A percentile compares a stretch with the other conserved stretches of the same genome.
Evolutionary conservation across 2,329 filamentous ascomycete species (phyloP).

Genomic region (Colletotrichum musicola): DNA sequence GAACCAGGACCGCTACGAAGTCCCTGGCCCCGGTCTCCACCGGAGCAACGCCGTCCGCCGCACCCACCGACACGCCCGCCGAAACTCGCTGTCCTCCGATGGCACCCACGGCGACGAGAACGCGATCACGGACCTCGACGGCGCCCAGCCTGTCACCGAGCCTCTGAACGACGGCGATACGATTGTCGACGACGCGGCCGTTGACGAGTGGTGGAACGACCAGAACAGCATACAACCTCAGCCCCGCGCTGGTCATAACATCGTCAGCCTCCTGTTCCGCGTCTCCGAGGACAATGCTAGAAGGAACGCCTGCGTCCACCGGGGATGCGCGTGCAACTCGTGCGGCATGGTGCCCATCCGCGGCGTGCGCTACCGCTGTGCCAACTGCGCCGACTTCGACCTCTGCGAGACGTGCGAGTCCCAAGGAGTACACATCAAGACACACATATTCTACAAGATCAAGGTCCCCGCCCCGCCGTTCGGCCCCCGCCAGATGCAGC

Average conservation of each 20-base stretch:
- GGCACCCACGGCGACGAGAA: slow-evolving; percentile 61
- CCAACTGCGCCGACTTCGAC: slow-evolving; percentile 96
- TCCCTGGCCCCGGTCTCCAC: slow-evolving; percentile 61
- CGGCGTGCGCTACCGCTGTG: slow-evolving; percentile 92
- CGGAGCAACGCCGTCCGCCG: slow-evolving; percentile 77
- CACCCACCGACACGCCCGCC: slow-evolving; percentile 52
- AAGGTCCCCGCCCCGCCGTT: slow-evolving; percentile 89
- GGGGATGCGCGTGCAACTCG: slow-evolving; percentile 91
- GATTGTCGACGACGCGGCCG: slow-evolving; percentile 52
- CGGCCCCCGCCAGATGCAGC: slow-evolving; percentile 82
- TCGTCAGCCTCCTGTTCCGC: slow-evolving; percentile 87
- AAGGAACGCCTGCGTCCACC: slow-evolving; percentile 89
- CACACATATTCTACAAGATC: slow-evolving; percentile 97
- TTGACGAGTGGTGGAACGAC: slow-evolving; percentile 68
- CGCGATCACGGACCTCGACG: slow-evolving; percentile 44
- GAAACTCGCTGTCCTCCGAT: slow-evolving; percentile 57
- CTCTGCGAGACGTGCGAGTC: slow-evolving; percentile 94
- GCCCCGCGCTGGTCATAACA: slow-evolving; percentile 77
- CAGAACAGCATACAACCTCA: slow-evolving; percentile 52
- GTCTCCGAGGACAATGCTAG: slow-evolving; percentile 94
- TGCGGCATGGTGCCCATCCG: slow-evolving; percentile 91
- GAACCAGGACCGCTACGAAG: slow-evolving; percentile 39
- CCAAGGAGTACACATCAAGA: slow-evolving; percentile 82
- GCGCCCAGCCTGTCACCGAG: slow-evolving; percentile 22
- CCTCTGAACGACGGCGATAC: slow-evolving; percentile 54